phyloP scores from a whole-genome alignment of 2,329 filamentous ascomycete species.

The Triangularia verruculosa region DNA sequence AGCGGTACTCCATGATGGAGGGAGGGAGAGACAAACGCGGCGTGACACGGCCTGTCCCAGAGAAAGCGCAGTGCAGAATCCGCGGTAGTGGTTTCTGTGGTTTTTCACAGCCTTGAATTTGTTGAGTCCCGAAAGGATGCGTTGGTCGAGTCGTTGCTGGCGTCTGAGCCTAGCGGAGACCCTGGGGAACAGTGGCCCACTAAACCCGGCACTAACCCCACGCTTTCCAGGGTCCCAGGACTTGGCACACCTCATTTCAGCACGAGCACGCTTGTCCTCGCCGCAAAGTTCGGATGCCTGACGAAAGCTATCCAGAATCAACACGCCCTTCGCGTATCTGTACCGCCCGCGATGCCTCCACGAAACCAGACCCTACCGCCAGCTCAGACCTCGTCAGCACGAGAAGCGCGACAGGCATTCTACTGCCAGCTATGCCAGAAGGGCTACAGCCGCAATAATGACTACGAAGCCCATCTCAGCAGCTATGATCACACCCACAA shows the following conservation, averaged over 20 bases:
- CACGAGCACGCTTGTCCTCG: background rate
- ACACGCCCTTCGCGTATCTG: background rate
- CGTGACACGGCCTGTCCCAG: conserved; percentile 9
- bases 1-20: conserved; percentile 35
- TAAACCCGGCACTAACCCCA: background rate
- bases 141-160: conserved; percentile 12
- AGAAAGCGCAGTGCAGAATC: background rate
- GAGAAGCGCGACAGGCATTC: conserved; percentile 75
- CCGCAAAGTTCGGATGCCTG: background rate
- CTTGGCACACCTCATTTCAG: background rate
- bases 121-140: conserved; percentile 17
- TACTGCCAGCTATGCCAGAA: conserved; percentile 88
- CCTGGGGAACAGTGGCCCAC: background rate
- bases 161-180: background rate
- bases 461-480: conserved; percentile 90
- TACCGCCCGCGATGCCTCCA: conserved; percentile 32
- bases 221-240: background rate
- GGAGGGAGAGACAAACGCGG: background rate
- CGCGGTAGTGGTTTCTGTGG: background rate
- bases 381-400: conserved; percentile 61
- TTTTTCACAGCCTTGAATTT: conserved; percentile 8
- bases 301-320: no score
- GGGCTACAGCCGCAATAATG: conserved; percentile 91
- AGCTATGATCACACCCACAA: conserved; percentile 96
- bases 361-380: conserved; percentile 57